Evolutionary conservation across 2,329 filamentous ascomycete species (phyloP).

Genomic region (Emmonsia crescens): DNA sequence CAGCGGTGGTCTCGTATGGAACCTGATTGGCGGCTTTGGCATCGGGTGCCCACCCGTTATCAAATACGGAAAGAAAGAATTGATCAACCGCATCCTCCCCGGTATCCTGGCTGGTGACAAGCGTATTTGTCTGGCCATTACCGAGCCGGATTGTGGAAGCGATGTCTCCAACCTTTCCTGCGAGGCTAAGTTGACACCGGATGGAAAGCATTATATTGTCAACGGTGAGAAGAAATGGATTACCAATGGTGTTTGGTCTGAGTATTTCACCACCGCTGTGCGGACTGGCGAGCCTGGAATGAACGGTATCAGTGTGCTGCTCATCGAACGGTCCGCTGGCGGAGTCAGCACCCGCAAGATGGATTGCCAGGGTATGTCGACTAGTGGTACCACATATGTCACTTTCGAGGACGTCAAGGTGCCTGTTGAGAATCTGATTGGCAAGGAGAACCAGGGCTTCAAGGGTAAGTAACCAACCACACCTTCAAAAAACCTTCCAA

Average conservation of each 20-base stretch:
- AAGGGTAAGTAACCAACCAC: slow-evolving; percentile 44
- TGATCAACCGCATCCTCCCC: slow-evolving; percentile 80
- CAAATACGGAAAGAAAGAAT: slow-evolving; percentile 77
- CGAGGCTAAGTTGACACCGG: slow-evolving; percentile 86
- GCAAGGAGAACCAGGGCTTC: slow-evolving; percentile 97
- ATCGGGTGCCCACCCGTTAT: slow-evolving; percentile 87
- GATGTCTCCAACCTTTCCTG: slow-evolving; percentile 94
- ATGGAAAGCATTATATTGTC: slow-evolving; percentile 98
- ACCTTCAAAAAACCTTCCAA: background rate
- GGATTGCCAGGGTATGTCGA: slow-evolving; percentile 98
- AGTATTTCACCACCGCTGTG: slow-evolving; percentile 97
- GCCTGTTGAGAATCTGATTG: slow-evolving; percentile 94
- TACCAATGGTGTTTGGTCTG: slow-evolving; percentile 91
- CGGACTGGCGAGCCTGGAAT: slow-evolving; percentile 81
- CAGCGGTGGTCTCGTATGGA: slow-evolving; percentile 93
- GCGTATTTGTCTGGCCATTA: slow-evolving; percentile 94
- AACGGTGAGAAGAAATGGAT: slow-evolving; percentile 99
- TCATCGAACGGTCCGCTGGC: slow-evolving; percentile 75
- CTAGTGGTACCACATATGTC: slow-evolving; percentile 88
- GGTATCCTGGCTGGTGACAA: slow-evolving; percentile 86
- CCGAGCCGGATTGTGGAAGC: slow-evolving; percentile 86
- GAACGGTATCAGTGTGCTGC: slow-evolving; percentile 81
- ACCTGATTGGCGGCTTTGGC: slow-evolving; percentile 89
- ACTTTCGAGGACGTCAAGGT: slow-evolving; percentile 99
- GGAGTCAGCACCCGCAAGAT: slow-evolving; percentile 89